Base-by-base conservation (phyloP, 495 filamentous ascomycete species). In the Penicillium silybi region DNA sequence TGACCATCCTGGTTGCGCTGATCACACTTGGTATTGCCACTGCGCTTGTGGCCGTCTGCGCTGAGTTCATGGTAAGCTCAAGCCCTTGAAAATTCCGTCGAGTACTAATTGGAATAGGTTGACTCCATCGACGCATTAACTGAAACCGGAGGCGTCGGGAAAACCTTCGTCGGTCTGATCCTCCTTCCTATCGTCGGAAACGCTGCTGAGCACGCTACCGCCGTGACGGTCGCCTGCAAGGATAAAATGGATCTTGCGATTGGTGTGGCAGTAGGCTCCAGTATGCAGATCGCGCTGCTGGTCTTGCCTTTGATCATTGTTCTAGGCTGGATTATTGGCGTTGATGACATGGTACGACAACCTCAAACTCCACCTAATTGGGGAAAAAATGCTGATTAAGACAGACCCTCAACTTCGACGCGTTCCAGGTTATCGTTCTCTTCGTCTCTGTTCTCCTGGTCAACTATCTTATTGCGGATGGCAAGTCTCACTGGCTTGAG, bases 211-310 rank as follows among this genome's bases (percentile, higher is more conserved):
- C 89, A 93, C 63, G 88, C 87, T 18, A 93, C 89, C 2, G 88
- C 89, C 18, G 87, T 95, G 20, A 92, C 88, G 0, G 89, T 92
- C 6, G 89, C 89, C 1, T 77, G 82, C 65, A 95, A 93, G 75
- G 89, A 92, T 66, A 95, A 93, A 66, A 93, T 93, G 89, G 89
- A 93, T 62, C 70, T 92, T 16, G 83, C 87, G 10, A 92, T 92
- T 53, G 88, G 89, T 22, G 89, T 95, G 11, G 87, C 88, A 6
- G 83, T 95, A 11, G 89, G 89, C 45, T 89, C 85, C 22, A 87
- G 82, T 53, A 92, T 95, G 87, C 89, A 95, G 74, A 88, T 95
- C 69, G 85, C 89, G 0, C 71, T 95, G 19, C 77, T 92, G 54
- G 77, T 92, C 40, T 82, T 93, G 54, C 89, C 89, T 0, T 69